Evolutionary conservation across 441 rosid species (phyloP).

Genomic region (Gossypium schwendimanii): DNA sequence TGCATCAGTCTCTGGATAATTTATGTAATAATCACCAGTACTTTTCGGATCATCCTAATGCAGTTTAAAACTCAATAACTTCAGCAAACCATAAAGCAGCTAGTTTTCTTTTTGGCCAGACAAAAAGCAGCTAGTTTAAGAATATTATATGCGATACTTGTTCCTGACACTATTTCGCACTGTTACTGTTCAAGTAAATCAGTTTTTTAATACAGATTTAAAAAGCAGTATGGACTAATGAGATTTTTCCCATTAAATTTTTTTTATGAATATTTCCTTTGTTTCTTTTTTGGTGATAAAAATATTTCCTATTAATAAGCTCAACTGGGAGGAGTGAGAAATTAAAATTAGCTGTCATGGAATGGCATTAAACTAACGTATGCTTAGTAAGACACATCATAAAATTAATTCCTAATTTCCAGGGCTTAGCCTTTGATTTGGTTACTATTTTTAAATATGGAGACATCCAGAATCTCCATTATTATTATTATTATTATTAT

Average conservation of each 20-base stretch:
- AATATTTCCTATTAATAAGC: neutral
- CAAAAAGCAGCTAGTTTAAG: neutral
- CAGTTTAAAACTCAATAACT: neutral
- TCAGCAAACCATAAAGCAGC: neutral
- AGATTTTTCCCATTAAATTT: neutral
- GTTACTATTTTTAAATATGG: too few species aligned
- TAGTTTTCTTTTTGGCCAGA: too few species aligned
- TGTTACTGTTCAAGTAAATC: neutral
- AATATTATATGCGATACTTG: neutral
- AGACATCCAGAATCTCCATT: too few species aligned
- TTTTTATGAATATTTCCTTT: neutral
- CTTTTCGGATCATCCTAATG: neutral
- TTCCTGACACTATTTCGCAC: neutral
- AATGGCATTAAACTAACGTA: neutral
- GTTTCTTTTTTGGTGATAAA: too few species aligned
- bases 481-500: too few species aligned
- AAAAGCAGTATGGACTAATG: neutral
- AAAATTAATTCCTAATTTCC: too few species aligned
- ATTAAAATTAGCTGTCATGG: neutral
- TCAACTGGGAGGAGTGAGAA: neutral
- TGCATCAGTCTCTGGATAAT: too few species aligned
- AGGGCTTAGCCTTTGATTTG: too few species aligned
- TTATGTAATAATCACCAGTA: too few species aligned
- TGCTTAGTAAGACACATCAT: too few species aligned
- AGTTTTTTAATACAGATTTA: neutral